A percentile compares a stretch with the other conserved stretches of the same genome.
These are phyloP conservation scores for Cystobasidiaceae sp. DNA, from an alignment of 1,284 basidiomycete species.

Conservation along the genomic window DNA sequence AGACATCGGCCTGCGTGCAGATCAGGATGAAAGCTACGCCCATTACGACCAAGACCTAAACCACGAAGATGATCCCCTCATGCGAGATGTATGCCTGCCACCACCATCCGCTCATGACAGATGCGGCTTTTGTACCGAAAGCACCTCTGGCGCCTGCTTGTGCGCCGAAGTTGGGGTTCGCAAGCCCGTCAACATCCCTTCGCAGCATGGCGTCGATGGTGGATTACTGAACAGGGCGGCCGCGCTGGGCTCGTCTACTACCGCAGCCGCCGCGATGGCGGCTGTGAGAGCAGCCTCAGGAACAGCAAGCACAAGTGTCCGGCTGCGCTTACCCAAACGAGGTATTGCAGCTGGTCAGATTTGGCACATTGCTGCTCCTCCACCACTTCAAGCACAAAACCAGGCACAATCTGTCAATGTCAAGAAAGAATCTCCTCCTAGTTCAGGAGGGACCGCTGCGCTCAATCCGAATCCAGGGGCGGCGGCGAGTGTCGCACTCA, in stretches of 20 bases:
- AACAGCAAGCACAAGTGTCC: neutral
- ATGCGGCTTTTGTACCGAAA: slow-evolving; percentile 26
- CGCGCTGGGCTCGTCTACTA: too few species aligned
- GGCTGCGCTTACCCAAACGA: neutral
- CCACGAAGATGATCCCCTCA: neutral
- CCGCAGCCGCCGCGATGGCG: neutral
- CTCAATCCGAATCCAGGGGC: neutral
- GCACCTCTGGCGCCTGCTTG: slow-evolving; percentile 11
- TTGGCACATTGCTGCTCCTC: slow-evolving; percentile 9
- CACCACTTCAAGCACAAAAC: neutral
- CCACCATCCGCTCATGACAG: neutral
- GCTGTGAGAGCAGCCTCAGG: neutral
- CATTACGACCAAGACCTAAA: neutral
- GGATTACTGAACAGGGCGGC: too few species aligned
- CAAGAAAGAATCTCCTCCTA: slow-evolving; percentile 28
- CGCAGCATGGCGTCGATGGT: neutral
- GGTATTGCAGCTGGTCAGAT: slow-evolving; percentile 16
- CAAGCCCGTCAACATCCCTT: neutral
- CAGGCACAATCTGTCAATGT: slow-evolving; percentile 10
- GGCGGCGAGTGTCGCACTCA: slow-evolving; percentile 18
- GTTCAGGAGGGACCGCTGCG: neutral
- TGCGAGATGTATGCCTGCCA: neutral
- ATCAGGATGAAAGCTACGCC: neutral
- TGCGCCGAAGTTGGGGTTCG: slow-evolving; percentile 19
- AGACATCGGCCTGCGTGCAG: slow-evolving; percentile 9